phyloP scores from a whole-genome alignment of 345 rosid species.

The Barbarea vulgaris region DNA sequence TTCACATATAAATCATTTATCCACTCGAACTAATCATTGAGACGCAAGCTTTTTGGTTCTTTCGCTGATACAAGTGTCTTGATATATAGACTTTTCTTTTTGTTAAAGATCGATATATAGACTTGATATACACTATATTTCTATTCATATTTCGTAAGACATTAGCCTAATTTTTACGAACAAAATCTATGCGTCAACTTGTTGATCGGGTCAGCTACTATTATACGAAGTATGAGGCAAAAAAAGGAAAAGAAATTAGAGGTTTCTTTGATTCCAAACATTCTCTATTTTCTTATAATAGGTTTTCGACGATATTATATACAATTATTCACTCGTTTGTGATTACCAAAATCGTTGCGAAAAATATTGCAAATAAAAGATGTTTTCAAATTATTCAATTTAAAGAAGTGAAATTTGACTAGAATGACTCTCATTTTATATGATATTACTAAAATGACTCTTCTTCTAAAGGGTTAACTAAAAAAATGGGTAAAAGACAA shows the following conservation, averaged over 20 bases:
- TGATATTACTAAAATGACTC: too few species aligned
- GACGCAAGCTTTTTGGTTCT: background rate
- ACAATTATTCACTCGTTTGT: background rate
- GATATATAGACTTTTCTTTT: background rate
- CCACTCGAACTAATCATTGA: background rate
- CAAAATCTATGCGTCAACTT: slow-evolving; percentile 14
- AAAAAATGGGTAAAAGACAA: too few species aligned
- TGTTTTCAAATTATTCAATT: background rate
- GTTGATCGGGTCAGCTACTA: slow-evolving; percentile 19
- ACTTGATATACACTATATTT: background rate
- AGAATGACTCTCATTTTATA: too few species aligned
- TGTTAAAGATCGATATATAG: background rate
- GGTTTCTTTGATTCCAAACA: background rate
- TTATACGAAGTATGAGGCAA: background rate
- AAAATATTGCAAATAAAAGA: background rate
- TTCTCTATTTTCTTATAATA: background rate
- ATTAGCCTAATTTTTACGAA: background rate
- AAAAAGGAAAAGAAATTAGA: background rate
- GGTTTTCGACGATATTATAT: background rate
- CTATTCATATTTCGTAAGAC: background rate
- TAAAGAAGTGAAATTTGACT: too few species aligned
- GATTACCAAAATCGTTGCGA: background rate
- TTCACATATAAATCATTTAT: background rate
- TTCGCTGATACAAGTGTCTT: background rate
- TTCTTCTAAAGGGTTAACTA: too few species aligned